phyloP scores from a whole-genome alignment of 2,329 filamentous ascomycete species.

The Diaporthe humulicola region DNA sequence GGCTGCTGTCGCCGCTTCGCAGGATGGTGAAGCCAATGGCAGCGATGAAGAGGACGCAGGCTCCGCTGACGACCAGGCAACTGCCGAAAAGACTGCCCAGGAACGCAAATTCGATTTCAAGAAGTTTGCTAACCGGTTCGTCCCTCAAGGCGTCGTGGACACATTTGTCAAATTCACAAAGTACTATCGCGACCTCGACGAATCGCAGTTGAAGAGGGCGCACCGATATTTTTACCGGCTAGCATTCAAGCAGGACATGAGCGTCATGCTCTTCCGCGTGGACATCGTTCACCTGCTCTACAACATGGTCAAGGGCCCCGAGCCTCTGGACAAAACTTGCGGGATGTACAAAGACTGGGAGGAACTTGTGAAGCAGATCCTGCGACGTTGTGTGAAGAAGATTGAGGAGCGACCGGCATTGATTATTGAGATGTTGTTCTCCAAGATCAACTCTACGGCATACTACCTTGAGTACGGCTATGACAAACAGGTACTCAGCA shows the following conservation, averaged over 20 bases:
- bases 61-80: slow-evolving; percentile 77
- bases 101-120: slow-evolving; percentile 97
- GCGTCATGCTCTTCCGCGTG: slow-evolving; percentile 87
- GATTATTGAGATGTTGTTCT: slow-evolving; percentile 93
- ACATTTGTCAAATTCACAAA: slow-evolving; percentile 86
- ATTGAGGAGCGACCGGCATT: slow-evolving; percentile 87
- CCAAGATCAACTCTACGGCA: slow-evolving; percentile 85
- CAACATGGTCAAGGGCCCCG: slow-evolving; percentile 90
- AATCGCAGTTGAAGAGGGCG: slow-evolving; percentile 86
- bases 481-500: slow-evolving; percentile 79
- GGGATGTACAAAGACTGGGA: slow-evolving; percentile 90
- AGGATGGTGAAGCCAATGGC: slow-evolving; percentile 58
- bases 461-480: slow-evolving; percentile 93
- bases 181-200: slow-evolving; percentile 84
- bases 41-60: slow-evolving; percentile 75
- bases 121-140: slow-evolving; percentile 84
- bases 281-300: slow-evolving; percentile 92
- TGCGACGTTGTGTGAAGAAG: slow-evolving; percentile 86
- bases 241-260: slow-evolving; percentile 94
- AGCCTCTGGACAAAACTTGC: slow-evolving; percentile 76
- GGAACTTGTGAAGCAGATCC: slow-evolving; percentile 85
- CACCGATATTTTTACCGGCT: slow-evolving; percentile 95
- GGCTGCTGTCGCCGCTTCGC: slow-evolving; percentile 54
- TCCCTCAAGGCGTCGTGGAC: slow-evolving; percentile 86
- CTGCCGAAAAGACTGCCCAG: slow-evolving; percentile 77